Percentiles rank a stretch among this genome's conserved stretches.
These are phyloP conservation scores for Inonotus hispidus DNA, from an alignment of 1,284 basidiomycete genomes.

Conservation along the genomic window DNA sequence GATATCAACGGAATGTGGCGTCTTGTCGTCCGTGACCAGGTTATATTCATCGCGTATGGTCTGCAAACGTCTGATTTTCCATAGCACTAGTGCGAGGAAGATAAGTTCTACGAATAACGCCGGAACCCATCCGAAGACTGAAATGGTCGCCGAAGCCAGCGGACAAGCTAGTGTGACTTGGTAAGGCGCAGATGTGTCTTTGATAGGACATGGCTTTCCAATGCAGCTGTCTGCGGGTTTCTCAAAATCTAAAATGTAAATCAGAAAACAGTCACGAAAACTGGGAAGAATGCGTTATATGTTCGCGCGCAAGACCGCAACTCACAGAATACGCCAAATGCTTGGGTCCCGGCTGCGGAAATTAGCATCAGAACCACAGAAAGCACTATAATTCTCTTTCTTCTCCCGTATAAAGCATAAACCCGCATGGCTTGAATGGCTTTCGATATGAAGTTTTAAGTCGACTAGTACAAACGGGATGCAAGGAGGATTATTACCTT, in stretches of 20 bases:
- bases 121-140: slow-evolving; percentile 3
- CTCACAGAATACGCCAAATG: neutral
- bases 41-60: neutral
- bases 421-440: slow-evolving; percentile 2
- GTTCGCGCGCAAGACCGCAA: neutral
- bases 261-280: neutral
- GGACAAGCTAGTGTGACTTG: neutral
- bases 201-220: neutral
- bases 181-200: neutral
- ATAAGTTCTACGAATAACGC: neutral
- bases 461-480: neutral
- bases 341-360: neutral
- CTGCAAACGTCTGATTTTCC: neutral
- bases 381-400: neutral
- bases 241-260: neutral
- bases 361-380: slow-evolving; percentile 2
- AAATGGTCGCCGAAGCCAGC: neutral
- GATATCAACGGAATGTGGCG: neutral
- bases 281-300: no score
- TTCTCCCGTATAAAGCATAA: slow-evolving; percentile 2
- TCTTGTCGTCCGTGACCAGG: neutral
- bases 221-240: slow-evolving; percentile 4
- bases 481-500: neutral
- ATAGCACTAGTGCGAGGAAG: neutral
- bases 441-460: neutral